A percentile compares a stretch with the other conserved stretches of the same genome.
Evolutionary conservation across 2,329 filamentous ascomycete genomes (phyloP).

Genomic region (Calycina marina): DNA sequence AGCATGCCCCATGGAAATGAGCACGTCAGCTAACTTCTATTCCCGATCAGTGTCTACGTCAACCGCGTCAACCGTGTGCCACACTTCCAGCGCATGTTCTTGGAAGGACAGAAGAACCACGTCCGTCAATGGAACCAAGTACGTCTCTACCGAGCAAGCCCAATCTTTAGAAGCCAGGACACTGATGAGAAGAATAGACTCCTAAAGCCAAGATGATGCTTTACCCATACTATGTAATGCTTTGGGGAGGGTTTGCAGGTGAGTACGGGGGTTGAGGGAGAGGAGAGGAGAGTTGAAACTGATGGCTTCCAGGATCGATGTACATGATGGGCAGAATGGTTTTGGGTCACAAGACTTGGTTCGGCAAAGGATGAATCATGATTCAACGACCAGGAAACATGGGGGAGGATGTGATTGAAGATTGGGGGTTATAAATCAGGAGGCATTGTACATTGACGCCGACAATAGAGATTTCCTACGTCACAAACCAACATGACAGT

Average conservation of each 20-base stretch:
- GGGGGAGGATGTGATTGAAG: neutral
- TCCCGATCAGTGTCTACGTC: no score
- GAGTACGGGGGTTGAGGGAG: constrained; percentile 23
- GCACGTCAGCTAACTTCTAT: no score
- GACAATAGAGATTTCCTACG: constrained; percentile 1
- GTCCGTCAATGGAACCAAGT: constrained; percentile 68
- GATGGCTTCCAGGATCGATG: constrained; percentile 28
- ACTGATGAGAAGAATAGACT: constrained; percentile 29
- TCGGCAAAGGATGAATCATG: constrained; percentile 38
- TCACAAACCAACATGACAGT: no score
- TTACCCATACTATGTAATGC: constrained; percentile 50
- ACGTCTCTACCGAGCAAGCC: constrained; percentile 25
- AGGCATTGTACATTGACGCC: constrained; percentile 12
- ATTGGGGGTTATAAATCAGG: constrained; percentile 2
- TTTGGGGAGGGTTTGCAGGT: constrained; percentile 51
- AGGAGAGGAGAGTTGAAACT: neutral
- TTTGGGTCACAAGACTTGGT: constrained; percentile 69
- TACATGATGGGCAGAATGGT: constrained; percentile 65
- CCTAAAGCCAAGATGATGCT: constrained; percentile 50
- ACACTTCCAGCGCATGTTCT: constrained; percentile 59
- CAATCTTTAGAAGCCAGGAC: neutral
- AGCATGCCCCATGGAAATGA: no score
- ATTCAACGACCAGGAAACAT: no score
- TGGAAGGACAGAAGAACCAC: constrained; percentile 54
- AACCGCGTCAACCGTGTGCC: constrained; percentile 67